Percentiles rank a stretch among this genome's conserved stretches.
These are phyloP conservation scores for Candida pseudoglaebosa DNA, from an alignment of 805 yeast genomes.

Conservation along the genomic window DNA sequence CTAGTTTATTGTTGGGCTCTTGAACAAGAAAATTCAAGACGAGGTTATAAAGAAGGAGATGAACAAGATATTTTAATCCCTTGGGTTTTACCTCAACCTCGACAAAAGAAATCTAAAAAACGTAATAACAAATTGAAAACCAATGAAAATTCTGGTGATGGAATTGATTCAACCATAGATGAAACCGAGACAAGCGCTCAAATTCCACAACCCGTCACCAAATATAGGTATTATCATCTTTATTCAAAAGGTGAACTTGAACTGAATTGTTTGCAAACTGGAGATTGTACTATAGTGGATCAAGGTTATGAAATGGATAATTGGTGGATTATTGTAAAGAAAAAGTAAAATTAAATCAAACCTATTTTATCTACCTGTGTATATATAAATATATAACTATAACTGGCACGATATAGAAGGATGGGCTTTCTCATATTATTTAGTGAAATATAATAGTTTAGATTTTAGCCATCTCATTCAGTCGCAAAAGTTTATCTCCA, in stretches of 20 bases:
- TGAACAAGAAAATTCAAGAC: constrained; percentile 80
- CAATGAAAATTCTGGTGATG: too few relatives aligned
- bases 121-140: constrained; percentile 1
- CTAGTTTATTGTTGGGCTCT: constrained; percentile 95
- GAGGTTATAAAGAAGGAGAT: constrained; percentile 90
- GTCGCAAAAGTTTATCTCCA: too few relatives aligned
- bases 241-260: constrained; percentile 81
- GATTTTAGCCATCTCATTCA: too few relatives aligned
- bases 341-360: constrained; percentile 7
- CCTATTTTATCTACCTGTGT: too few relatives aligned
- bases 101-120: constrained; percentile 30
- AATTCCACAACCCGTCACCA: constrained; percentile 42
- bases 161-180: constrained; percentile 6
- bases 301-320: constrained; percentile 91
- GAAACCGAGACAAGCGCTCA: constrained; percentile 13
- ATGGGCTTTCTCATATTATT: too few relatives aligned
- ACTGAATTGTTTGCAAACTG: constrained; percentile 66
- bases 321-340: constrained; percentile 64
- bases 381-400: too few relatives aligned
- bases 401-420: too few relatives aligned
- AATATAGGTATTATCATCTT: constrained; percentile 83
- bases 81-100: constrained; percentile 72
- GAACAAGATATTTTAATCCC: constrained; percentile 94
- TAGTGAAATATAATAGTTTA: too few relatives aligned
- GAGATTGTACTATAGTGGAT: constrained; percentile 56